These are phyloP conservation scores for Avena sativa DNA, from an alignment of 176 grass and related monocot species.

Conservation along the genomic window DNA sequence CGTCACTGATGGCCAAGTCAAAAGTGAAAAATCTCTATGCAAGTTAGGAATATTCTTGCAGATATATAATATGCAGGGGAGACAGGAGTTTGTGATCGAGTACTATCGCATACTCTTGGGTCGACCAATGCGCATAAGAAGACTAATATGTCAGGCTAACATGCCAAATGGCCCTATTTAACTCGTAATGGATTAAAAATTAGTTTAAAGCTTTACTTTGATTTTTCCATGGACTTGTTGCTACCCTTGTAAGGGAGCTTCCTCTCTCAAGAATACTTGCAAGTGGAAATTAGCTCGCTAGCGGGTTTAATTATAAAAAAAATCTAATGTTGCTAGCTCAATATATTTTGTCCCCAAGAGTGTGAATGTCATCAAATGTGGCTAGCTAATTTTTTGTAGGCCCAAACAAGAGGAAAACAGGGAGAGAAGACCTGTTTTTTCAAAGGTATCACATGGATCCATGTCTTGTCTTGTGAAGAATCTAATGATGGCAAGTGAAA, in stretches of 20 bases:
- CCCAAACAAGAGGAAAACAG: neutral
- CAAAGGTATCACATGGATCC: conserved; percentile 44
- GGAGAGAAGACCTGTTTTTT: neutral
- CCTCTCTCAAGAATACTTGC: neutral
- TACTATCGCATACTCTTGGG: neutral
- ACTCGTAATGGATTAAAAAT: neutral
- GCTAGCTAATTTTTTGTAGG: neutral
- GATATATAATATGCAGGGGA: neutral
- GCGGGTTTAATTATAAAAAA: neutral
- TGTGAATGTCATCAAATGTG: neutral
- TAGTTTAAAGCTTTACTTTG: neutral
- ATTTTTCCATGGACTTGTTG: neutral
- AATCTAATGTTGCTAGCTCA: neutral
- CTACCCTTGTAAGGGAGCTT: neutral
- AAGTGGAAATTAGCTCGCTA: neutral
- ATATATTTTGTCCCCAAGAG: neutral
- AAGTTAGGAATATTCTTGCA: conserved; percentile 49
- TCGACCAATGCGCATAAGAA: neutral
- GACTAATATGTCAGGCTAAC: conserved; percentile 36
- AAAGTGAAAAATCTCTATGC: conserved; percentile 31
- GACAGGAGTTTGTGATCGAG: neutral
- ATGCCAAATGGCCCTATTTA: conserved; percentile 13
- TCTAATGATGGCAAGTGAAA: conserved; percentile 57
- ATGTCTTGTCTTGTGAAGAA: conserved; percentile 39
- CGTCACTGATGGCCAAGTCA: conserved; percentile 25